Evolutionary conservation across 306 rosid genomes (phyloP), one percentile per base, ranked within the genome.

Genomic region (Chamaecrista fasciculata): DNA sequence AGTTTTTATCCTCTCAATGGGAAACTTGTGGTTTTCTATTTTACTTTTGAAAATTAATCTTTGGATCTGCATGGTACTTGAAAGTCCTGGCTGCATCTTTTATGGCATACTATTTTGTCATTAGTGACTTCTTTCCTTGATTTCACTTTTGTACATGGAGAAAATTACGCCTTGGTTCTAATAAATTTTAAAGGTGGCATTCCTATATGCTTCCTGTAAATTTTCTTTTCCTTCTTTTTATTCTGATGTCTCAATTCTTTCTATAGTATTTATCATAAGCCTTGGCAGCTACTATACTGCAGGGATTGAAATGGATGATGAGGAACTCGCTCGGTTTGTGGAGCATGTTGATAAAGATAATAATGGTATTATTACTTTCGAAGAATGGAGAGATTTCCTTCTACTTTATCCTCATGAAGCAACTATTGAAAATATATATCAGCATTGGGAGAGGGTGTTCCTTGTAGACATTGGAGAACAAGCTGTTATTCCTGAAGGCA

Each of bases 311-410:
- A 76, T 83, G 10, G 81, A 83, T 29, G 87, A 83, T 43, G 82
- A 58, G 66, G 84, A 83, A 70, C 87, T 83, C 63, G 87, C 84
- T 33, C 79, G 82, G 36, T 83, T 83, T 72, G 80, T 83, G 57
- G 87, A 83, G 82, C 87, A 83, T 69, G 87, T 83, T 43, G 87
- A 83, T 65, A 83, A 83, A 70, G 87, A 83, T 46, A 83, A 83
- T 69, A 79, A 83, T 2, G 87, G 87, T 65, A 79, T 76, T 68
- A 83, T 83, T 66, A 83, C 87, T 64, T 83, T 83, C 76, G 87
- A 83, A 83, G 87, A 83, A 34, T 83, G 87, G 87, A 79, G 87
- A 73, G 87, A 83, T 73, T 83, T 83, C 79, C 87, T 83, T 69
- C 80, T 83, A 5, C 87, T 83, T 15, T 83, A 83, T 76, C 87